Percentiles rank a stretch among this genome's conserved stretches.
Conservation (phyloP, 2,329 filamentous ascomycete species). For the Pleurostoma richardsiae region DNA sequence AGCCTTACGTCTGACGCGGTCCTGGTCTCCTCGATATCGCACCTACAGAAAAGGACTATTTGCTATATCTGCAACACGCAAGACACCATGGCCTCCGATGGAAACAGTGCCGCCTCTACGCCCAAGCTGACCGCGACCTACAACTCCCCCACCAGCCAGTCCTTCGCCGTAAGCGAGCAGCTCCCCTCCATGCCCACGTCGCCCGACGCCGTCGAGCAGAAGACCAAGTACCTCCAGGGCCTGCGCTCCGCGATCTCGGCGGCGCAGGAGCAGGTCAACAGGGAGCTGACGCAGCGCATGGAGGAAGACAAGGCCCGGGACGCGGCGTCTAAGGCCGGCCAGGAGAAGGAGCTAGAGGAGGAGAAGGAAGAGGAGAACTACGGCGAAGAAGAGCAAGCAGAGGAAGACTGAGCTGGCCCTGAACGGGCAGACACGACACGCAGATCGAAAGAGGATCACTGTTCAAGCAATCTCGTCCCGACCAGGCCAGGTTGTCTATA, state of each 20-base stretch:
- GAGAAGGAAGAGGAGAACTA: conserved; percentile 71
- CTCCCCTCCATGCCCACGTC: conserved; percentile 28
- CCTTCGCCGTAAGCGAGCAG: conserved; percentile 36
- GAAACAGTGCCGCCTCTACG: neutral
- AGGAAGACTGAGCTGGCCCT: conserved; percentile 43
- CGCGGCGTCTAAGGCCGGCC: conserved; percentile 18
- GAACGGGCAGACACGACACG: too few relatives aligned
- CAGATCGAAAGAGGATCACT: conserved; percentile 4
- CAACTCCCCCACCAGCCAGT: conserved; percentile 40
- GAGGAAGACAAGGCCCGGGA: conserved; percentile 60
- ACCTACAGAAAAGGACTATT: neutral
- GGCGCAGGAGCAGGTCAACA: conserved; percentile 65
- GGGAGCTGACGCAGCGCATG: conserved; percentile 68
- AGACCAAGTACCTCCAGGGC: conserved; percentile 52
- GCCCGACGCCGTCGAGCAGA: conserved; percentile 32
- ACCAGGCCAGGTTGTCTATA: conserved; percentile 1
- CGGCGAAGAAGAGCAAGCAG: conserved; percentile 72
- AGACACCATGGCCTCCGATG: conserved; percentile 1
- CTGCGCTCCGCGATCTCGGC: conserved; percentile 52
- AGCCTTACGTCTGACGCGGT: too few relatives aligned
- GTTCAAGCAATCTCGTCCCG: neutral
- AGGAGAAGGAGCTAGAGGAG: conserved; percentile 36
- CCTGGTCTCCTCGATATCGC: too few relatives aligned
- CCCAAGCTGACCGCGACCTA: conserved; percentile 45
- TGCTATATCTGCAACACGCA: neutral